Evolutionary conservation across 2,329 filamentous ascomycete species (phyloP).

Genomic region (Fusarium albosuccineum): DNA sequence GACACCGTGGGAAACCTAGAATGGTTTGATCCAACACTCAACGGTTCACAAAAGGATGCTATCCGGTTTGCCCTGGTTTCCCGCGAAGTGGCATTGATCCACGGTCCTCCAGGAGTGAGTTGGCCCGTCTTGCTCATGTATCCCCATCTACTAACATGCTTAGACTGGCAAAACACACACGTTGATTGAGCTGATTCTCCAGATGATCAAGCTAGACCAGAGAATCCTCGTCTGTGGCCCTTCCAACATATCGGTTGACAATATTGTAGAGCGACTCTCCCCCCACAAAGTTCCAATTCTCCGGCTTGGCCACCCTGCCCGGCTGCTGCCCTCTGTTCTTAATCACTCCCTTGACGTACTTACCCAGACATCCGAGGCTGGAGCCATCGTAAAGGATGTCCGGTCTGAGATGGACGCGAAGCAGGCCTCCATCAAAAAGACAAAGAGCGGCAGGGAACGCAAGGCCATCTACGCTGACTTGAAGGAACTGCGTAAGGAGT

Average conservation of each 20-base stretch:
- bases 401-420: slow-evolving; percentile 93
- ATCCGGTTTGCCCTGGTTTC: slow-evolving; percentile 87
- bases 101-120: slow-evolving; percentile 86
- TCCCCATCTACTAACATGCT: slow-evolving; percentile 13
- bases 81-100: slow-evolving; percentile 87
- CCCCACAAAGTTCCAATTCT: slow-evolving; percentile 88
- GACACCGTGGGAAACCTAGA: slow-evolving; percentile 62
- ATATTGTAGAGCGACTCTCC: slow-evolving; percentile 92
- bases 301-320: slow-evolving; percentile 91
- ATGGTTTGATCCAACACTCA: slow-evolving; percentile 73
- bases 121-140: background rate
- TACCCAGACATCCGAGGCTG: slow-evolving; percentile 90
- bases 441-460: slow-evolving; percentile 82
- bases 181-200: slow-evolving; percentile 93
- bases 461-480: slow-evolving; percentile 87
- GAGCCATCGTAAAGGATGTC: slow-evolving; percentile 89
- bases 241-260: slow-evolving; percentile 97
- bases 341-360: slow-evolving; percentile 92
- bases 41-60: slow-evolving; percentile 76
- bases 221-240: slow-evolving; percentile 94
- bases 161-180: slow-evolving; percentile 97
- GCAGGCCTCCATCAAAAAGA: slow-evolving; percentile 89
- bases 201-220: slow-evolving; percentile 79
- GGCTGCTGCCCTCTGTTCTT: slow-evolving; percentile 87
- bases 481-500: slow-evolving; percentile 88